These are phyloP conservation scores for Primulina eburnea DNA, from an alignment of 257 asterid genomes.

Conservation along the genomic window DNA sequence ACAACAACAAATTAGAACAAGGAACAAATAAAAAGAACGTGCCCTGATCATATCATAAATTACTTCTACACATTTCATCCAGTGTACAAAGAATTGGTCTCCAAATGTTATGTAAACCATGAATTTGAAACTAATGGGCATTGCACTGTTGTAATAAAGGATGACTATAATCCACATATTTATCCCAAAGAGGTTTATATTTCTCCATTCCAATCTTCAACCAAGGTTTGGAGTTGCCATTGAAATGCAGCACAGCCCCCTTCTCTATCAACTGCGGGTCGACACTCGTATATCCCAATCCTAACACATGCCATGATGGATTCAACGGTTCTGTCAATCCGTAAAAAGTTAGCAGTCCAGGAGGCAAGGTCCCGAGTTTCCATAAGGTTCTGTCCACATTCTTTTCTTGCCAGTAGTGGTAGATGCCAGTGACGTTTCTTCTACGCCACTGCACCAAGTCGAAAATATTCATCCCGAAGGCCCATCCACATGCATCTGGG, in stretches of 20 bases:
- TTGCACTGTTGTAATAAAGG: constrained; percentile 56
- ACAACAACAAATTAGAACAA: constrained; percentile 28
- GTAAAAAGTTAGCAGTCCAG: constrained; percentile 57
- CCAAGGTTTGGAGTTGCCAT: constrained; percentile 73
- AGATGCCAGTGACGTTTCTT: constrained; percentile 54
- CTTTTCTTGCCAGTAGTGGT: constrained; percentile 71
- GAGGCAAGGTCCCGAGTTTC: constrained; percentile 71
- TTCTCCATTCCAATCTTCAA: constrained; percentile 67
- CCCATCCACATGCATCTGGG: constrained; percentile 72
- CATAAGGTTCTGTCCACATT: constrained; percentile 55
- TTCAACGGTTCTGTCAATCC: constrained; percentile 59
- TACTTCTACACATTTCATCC: constrained; percentile 21
- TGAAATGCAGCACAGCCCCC: constrained; percentile 67
- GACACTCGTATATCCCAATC: constrained; percentile 58
- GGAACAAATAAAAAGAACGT: constrained; percentile 19
- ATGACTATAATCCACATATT: constrained; percentile 52
- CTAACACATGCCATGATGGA: constrained; percentile 65
- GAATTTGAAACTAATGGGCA: constrained; percentile 33
- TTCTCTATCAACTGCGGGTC: constrained; percentile 51
- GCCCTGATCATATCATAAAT: constrained; percentile 17
- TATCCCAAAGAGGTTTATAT: constrained; percentile 62
- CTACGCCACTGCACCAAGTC: constrained; percentile 63
- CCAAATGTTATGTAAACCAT: constrained; percentile 15
- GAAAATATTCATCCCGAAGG: constrained; percentile 64
- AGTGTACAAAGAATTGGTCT: constrained; percentile 29